Evolutionary conservation across 2,329 filamentous ascomycete genomes (phyloP).

Genomic region (Whalleya microplaca): DNA sequence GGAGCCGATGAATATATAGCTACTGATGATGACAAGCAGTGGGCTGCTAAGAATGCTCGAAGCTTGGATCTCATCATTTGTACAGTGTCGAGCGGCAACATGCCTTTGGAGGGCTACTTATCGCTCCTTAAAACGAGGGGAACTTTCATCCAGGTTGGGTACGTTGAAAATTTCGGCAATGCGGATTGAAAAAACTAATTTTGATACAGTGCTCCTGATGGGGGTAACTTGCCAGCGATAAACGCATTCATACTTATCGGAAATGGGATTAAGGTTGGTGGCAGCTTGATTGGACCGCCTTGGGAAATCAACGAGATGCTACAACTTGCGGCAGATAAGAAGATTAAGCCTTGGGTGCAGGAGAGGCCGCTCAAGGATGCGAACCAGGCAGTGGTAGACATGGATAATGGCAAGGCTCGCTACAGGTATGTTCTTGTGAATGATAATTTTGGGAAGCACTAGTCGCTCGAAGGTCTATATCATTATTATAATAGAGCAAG

Average conservation of each 20-base stretch:
- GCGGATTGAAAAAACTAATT: too few species aligned
- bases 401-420: constrained; percentile 58
- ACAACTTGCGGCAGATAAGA: constrained; percentile 60
- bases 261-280: constrained; percentile 57
- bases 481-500: too few species aligned
- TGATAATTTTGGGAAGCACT: constrained; percentile 40
- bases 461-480: too few species aligned
- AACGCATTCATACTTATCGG: constrained; percentile 61
- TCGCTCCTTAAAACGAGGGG: constrained; percentile 62
- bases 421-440: constrained; percentile 55
- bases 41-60: constrained; percentile 54
- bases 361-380: constrained; percentile 59
- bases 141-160: constrained; percentile 67
- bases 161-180: too few species aligned
- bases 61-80: constrained; percentile 63
- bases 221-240: constrained; percentile 48
- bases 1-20: constrained; percentile 57
- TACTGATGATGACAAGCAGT: constrained; percentile 55
- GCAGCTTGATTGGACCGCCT: constrained; percentile 54
- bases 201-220: constrained; percentile 60
- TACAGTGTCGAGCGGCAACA: constrained; percentile 55
- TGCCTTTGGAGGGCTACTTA: constrained; percentile 68
- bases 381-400: constrained; percentile 60
- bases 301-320: constrained; percentile 65
- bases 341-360: constrained; percentile 61